Conservation (phyloP, 805 yeast species). For the Blastobotrys chiropterorum region DNA sequence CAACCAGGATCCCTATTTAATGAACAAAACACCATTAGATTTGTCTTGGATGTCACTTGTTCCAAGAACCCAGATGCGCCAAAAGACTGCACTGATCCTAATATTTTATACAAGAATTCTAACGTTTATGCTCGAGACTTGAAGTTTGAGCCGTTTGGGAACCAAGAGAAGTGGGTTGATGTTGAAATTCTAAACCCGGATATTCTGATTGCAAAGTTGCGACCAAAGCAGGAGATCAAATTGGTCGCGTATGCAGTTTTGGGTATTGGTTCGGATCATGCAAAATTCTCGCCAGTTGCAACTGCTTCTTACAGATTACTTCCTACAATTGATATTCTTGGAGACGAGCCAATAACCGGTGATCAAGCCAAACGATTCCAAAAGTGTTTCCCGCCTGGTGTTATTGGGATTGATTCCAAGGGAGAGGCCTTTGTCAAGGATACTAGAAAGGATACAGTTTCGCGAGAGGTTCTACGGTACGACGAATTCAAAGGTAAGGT, state of each 20-base stretch:
- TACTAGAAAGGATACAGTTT: conserved; percentile 92
- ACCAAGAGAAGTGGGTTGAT: conserved; percentile 63
- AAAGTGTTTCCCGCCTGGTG: conserved; percentile 91
- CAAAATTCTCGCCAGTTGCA: conserved; percentile 94
- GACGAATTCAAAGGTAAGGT: conserved; percentile 86
- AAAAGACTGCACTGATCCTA: conserved; percentile 71
- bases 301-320: conserved; percentile 92
- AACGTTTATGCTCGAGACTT: conserved; percentile 85
- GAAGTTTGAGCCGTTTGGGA: conserved; percentile 87
- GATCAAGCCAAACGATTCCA: conserved; percentile 72
- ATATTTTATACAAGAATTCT: conserved; percentile 74
- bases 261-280: conserved; percentile 93
- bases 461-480: conserved; percentile 93
- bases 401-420: conserved; percentile 64
- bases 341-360: conserved; percentile 61
- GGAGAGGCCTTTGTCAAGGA: conserved; percentile 75
- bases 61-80: conserved; percentile 82
- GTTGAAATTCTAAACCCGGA: conserved; percentile 72
- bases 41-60: conserved; percentile 76
- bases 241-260: conserved; percentile 84
- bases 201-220: conserved; percentile 80
- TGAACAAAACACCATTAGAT: conserved; percentile 83
- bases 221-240: conserved; percentile 96
- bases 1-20: conserved; percentile 41
- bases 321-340: conserved; percentile 74